A percentile compares a stretch with the other conserved stretches of the same genome.
phyloP scores from a whole-genome alignment of 306 rosid species.

The Albizia julibrissin region DNA sequence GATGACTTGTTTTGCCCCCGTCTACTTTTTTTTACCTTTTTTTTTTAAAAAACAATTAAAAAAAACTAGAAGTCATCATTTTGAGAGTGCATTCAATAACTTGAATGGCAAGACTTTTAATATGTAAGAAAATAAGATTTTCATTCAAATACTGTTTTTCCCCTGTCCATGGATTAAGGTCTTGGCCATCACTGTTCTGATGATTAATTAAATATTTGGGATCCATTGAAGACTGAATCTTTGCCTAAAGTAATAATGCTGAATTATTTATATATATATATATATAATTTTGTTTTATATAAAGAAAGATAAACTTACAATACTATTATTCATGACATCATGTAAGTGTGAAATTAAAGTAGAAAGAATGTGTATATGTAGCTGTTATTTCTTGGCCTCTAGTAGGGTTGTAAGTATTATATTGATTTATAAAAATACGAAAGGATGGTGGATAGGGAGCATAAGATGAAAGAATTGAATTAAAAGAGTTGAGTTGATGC shows the following conservation, averaged over 20 bases:
- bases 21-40: background rate
- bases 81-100: background rate
- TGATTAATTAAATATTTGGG: background rate
- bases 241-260: background rate
- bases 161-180: background rate
- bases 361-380: background rate
- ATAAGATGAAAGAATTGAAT: too few species aligned
- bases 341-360: background rate
- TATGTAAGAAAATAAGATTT: background rate
- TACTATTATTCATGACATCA: background rate
- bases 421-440: too few species aligned
- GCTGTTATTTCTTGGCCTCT: too few species aligned
- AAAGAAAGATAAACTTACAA: background rate
- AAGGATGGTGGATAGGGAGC: too few species aligned
- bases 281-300: too few species aligned
- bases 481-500: background rate
- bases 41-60: too few species aligned
- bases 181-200: background rate
- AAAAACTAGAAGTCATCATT: background rate
- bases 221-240: background rate
- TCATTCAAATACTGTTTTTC: background rate
- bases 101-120: background rate
- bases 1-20: background rate
- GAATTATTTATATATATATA: too few species aligned
- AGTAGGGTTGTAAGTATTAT: too few species aligned